phyloP scores from a whole-genome alignment of 345 rosid genomes.

The Eutrema yunnanense region DNA sequence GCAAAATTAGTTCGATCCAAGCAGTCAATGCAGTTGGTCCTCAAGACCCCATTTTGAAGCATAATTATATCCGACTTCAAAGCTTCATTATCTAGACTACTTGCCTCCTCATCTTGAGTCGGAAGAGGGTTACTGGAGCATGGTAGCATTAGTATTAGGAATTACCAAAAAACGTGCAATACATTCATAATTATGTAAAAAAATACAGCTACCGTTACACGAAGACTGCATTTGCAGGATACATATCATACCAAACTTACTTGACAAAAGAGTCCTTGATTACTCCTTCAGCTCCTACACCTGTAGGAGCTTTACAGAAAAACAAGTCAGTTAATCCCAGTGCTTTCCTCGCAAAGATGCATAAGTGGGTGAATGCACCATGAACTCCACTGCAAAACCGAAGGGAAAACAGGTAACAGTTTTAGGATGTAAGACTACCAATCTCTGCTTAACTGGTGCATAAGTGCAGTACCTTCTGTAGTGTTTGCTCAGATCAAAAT shows the following conservation, averaged over 20 bases:
- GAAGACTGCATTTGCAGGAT: neutral
- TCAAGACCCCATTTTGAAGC: slow-evolving; percentile 71
- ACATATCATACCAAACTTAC: slow-evolving; percentile 44
- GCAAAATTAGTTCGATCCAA: slow-evolving; percentile 96
- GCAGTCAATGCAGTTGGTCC: slow-evolving; percentile 96
- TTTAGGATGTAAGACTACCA: neutral
- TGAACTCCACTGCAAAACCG: slow-evolving; percentile 43
- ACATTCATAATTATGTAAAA: neutral
- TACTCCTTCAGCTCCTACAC: slow-evolving; percentile 37
- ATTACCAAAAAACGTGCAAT: neutral
- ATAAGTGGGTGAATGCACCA: slow-evolving; percentile 48
- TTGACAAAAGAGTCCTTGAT: slow-evolving; percentile 27
- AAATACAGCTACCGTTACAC: neutral
- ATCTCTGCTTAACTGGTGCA: neutral
- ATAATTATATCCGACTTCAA: slow-evolving; percentile 23
- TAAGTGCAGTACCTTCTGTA: slow-evolving; percentile 46
- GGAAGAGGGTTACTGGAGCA: slow-evolving; percentile 39
- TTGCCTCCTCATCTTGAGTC: slow-evolving; percentile 28
- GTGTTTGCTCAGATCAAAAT: slow-evolving; percentile 71
- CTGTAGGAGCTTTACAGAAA: slow-evolving; percentile 45
- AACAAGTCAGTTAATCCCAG: slow-evolving; percentile 60
- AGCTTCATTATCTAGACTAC: slow-evolving; percentile 20
- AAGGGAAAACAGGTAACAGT: neutral
- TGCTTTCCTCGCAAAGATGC: slow-evolving; percentile 33
- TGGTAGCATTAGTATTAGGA: slow-evolving; percentile 22